Base-by-base conservation (phyloP, 176 grass and related monocot genomes). In the Alopecurus myosuroides region DNA sequence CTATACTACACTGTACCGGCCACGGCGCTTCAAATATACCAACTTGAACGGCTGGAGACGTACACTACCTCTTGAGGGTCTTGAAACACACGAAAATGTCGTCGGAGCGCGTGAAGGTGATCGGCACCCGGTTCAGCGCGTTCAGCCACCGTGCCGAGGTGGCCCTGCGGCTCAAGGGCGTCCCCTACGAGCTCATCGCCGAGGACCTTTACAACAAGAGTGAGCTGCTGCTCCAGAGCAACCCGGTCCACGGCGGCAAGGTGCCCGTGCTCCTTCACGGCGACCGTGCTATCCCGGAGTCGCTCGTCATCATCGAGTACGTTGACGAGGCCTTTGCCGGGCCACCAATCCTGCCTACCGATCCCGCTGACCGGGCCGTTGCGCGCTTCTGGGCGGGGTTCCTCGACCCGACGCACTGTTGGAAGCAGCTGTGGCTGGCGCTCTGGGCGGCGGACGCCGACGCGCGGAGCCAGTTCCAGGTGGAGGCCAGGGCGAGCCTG, bases 221-320 rank as follows among this genome's bases (percentile, higher is more conserved):
- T n/a, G 61, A 84, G 13, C 53, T 82, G 50, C 77, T 93, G 25
- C 84, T 90, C 13, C 28, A 0, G 62, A 29, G 31, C 34, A 93
- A 93, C 66, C 91, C 88, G 2, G 22, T 93, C 8, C 88, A 90
- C 31, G 62, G 30, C 48, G 82, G 77, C 30, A 93, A 85, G 44
- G 25, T 90, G 1, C 91, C 91, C 48, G 84, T 92, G 0, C 77
- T 88, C 77, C 77, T 92, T 78, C 82, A 86, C 19, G 50, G 69
- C 36, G 72, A 45, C 23, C 75, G 19, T 3, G 3, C 35, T 9
- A 35, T 87, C 17, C 34, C 25, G 9, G 87, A 93, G 81, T 93
- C 88, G 0, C 81, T 90, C 20, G 1, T 87, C 64, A 66, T 89
- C 81, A 12, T 90, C 13, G 81, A 92, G 46, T 89, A 92, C 64